Evolutionary conservation across 2,329 filamentous ascomycete species (phyloP).

Genomic region (Botrytis fabae): DNA sequence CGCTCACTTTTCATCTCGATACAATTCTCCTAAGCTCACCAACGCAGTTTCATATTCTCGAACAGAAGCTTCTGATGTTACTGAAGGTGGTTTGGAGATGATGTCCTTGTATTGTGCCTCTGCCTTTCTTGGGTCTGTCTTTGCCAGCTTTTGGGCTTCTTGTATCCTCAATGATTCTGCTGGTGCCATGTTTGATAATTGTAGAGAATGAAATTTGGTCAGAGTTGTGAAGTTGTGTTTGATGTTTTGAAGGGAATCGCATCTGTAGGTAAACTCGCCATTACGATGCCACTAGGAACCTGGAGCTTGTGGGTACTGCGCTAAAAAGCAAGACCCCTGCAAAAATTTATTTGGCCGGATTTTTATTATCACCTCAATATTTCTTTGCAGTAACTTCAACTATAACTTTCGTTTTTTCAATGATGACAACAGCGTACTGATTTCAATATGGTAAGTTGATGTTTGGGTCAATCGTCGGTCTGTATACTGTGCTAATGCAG

Average conservation of each 20-base stretch:
- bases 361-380: slow-evolving; percentile 14
- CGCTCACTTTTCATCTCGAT: slow-evolving; percentile 79
- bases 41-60: slow-evolving; percentile 90
- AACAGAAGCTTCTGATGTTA: slow-evolving; percentile 79
- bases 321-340: slow-evolving; percentile 30
- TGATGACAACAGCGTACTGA: slow-evolving; percentile 31
- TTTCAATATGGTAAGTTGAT: slow-evolving; percentile 37
- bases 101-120: slow-evolving; percentile 88
- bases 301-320: slow-evolving; percentile 32
- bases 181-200: slow-evolving; percentile 51
- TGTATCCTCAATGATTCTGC: slow-evolving; percentile 68
- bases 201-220: slow-evolving; percentile 24
- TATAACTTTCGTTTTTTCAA: slow-evolving; percentile 1
- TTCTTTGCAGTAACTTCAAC: slow-evolving; percentile 12
- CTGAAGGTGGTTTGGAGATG: slow-evolving; percentile 78
- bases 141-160: slow-evolving; percentile 83
- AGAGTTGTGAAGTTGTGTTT: slow-evolving; percentile 28
- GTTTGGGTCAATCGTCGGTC: neutral
- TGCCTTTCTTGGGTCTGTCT: slow-evolving; percentile 78
- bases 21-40: slow-evolving; percentile 86
- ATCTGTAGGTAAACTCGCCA: slow-evolving; percentile 26
- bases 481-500: slow-evolving; percentile 3
- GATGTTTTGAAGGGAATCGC: slow-evolving; percentile 26
- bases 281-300: slow-evolving; percentile 25
- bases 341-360: slow-evolving; percentile 26